Evolutionary conservation across 495 filamentous ascomycete genomes (phyloP).

Genomic region (Lasiosphaeria hispida): DNA sequence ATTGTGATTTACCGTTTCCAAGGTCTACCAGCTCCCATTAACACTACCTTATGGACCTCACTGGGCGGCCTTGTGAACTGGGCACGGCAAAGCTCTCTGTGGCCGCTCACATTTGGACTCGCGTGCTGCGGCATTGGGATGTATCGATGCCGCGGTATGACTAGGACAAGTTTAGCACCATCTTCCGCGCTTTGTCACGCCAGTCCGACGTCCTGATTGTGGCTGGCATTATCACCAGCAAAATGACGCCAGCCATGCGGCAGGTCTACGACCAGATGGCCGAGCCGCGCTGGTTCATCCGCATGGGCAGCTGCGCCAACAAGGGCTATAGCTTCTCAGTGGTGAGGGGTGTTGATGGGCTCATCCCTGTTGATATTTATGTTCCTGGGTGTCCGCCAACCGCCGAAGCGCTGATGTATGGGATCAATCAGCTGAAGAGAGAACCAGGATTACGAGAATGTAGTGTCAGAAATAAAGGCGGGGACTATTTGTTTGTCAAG

Average conservation of each 20-base stretch:
- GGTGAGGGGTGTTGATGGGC: slow-evolving; percentile 79
- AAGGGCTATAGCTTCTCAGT: slow-evolving; percentile 90
- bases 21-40: too few relatives aligned
- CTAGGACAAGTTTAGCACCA: slow-evolving; percentile 91
- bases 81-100: slow-evolving; percentile 87
- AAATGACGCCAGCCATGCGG: slow-evolving; percentile 91
- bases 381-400: slow-evolving; percentile 91
- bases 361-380: slow-evolving; percentile 90
- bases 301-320: slow-evolving; percentile 90
- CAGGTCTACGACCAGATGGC: slow-evolving; percentile 99
- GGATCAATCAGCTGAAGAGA: slow-evolving; percentile 79
- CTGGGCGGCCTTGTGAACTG: slow-evolving; percentile 90
- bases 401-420: slow-evolving; percentile 82
- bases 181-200: slow-evolving; percentile 91
- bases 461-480: slow-evolving; percentile 43
- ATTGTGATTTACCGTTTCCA: too few relatives aligned
- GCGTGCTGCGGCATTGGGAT: slow-evolving; percentile 96
- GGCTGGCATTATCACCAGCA: slow-evolving; percentile 91
- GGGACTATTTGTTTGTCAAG: too few relatives aligned
- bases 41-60: too few relatives aligned
- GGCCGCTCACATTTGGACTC: slow-evolving; percentile 97
- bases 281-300: slow-evolving; percentile 87
- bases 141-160: slow-evolving; percentile 95
- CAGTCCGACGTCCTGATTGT: slow-evolving; percentile 99
- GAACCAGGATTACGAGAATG: slow-evolving; percentile 69